Evolutionary conservation across 176 grass and related monocot species (phyloP).

Genomic region (Oropetium thomaeum): DNA sequence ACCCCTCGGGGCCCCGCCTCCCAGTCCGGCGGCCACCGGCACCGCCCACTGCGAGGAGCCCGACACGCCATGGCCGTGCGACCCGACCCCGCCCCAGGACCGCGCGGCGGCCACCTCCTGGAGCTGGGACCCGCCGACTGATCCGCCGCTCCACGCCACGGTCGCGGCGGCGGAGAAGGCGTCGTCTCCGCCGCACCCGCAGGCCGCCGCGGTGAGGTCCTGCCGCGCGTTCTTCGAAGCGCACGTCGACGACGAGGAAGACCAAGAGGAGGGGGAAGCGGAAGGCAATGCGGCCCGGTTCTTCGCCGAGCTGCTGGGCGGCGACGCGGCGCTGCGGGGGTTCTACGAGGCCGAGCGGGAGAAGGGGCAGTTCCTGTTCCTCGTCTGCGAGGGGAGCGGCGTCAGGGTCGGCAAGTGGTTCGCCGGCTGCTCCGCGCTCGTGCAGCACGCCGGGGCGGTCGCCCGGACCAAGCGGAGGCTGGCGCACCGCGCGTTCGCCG

Average conservation of each 20-base stretch:
- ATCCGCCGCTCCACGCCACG: not conserved
- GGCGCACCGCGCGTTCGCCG: constrained; percentile 61
- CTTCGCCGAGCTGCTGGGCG: constrained; percentile 52
- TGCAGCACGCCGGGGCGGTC: constrained; percentile 63
- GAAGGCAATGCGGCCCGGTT: constrained; percentile 33
- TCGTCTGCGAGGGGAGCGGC: constrained; percentile 57
- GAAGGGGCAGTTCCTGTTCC: constrained; percentile 54
- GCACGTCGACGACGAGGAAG: not conserved
- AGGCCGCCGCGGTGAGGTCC: constrained; percentile 35
- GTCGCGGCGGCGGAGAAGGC: constrained; percentile 7
- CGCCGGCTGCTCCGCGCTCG: constrained; percentile 54
- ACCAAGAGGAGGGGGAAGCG: constrained; percentile 1
- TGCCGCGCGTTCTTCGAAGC: constrained; percentile 40
- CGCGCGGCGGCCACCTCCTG: constrained; percentile 14
- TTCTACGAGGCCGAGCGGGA: constrained; percentile 56
- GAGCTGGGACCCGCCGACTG: constrained; percentile 30
- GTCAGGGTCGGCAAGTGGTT: constrained; percentile 51
- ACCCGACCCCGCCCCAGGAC: constrained; percentile 27
- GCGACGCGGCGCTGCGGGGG: constrained; percentile 42
- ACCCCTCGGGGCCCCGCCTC: constrained; percentile 39
- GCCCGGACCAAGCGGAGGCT: constrained; percentile 38
- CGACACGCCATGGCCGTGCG: constrained; percentile 62
- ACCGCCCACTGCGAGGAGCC: not conserved
- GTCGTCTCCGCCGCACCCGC: constrained; percentile 1
- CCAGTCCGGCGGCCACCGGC: constrained; percentile 12